These are phyloP conservation scores for Dactylellina leptospora DNA, from an alignment of 2,329 filamentous ascomycete species.

Conservation along the genomic window DNA sequence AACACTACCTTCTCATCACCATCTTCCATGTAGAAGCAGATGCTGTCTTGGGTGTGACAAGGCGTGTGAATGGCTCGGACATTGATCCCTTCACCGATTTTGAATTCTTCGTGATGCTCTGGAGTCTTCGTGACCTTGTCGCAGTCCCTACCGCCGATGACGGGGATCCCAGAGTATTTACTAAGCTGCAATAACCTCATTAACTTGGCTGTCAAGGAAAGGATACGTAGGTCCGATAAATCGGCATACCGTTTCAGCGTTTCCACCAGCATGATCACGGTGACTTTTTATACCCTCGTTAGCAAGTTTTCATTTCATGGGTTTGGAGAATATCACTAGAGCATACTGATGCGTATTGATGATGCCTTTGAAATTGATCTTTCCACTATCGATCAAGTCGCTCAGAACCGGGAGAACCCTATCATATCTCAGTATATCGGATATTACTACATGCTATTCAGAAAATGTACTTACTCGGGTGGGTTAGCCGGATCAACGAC, in stretches of 20 bases:
- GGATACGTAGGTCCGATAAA: background rate
- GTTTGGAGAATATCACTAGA: background rate
- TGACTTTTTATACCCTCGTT: constrained; percentile 69
- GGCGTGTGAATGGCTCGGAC: constrained; percentile 93
- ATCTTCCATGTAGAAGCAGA: constrained; percentile 88
- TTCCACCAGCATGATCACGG: constrained; percentile 92
- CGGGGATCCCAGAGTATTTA: constrained; percentile 70
- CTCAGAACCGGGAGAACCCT: constrained; percentile 74
- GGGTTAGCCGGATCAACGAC: constrained; percentile 84
- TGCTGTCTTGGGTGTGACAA: constrained; percentile 97
- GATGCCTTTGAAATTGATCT: constrained; percentile 85
- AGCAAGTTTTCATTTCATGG: background rate
- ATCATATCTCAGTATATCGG: background rate
- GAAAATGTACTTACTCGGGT: constrained; percentile 69
- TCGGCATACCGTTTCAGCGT: constrained; percentile 75
- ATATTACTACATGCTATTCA: background rate
- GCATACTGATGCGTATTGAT: constrained; percentile 96
- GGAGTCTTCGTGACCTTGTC: constrained; percentile 81
- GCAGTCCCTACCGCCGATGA: constrained; percentile 90
- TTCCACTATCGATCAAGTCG: constrained; percentile 73
- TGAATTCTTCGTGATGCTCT: constrained; percentile 77
- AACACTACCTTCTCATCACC: constrained; percentile 81
- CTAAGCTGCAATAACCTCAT: constrained; percentile 63
- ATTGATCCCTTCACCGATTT: constrained; percentile 78
- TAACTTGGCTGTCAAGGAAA: background rate